Conservation (phyloP, 2,329 filamentous ascomycete genomes). For the Alternaria gansuensis region DNA sequence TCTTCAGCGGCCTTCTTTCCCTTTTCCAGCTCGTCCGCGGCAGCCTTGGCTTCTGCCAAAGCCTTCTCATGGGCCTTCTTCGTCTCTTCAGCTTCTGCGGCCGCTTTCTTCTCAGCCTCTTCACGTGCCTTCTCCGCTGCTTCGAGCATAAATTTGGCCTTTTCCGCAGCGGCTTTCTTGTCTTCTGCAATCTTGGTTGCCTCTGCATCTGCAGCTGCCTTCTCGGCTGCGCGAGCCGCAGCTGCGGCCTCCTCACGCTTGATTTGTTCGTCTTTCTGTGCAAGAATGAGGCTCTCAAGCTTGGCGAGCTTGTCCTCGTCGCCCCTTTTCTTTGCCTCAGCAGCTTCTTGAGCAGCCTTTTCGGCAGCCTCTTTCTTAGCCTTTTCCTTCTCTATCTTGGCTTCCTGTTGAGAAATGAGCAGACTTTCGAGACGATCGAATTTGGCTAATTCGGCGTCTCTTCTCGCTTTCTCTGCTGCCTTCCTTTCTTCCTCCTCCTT, state of each 20-base stretch:
- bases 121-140: conserved; percentile 46
- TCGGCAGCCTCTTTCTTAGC: conserved; percentile 47
- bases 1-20: conserved; percentile 60
- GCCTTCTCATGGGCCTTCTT: conserved; percentile 59
- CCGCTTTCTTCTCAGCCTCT: conserved; percentile 45
- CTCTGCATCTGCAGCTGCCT: conserved; percentile 59
- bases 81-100: conserved; percentile 46
- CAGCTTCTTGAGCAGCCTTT: conserved; percentile 41
- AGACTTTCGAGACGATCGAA: conserved; percentile 51
- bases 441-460: conserved; percentile 48
- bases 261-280: conserved; percentile 54
- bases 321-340: conserved; percentile 47
- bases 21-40: conserved; percentile 56
- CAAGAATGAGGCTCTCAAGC: conserved; percentile 54
- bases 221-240: conserved; percentile 50
- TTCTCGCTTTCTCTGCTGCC: conserved; percentile 40
- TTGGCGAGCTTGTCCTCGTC: conserved; percentile 48
- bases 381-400: conserved; percentile 49
- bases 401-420: conserved; percentile 49
- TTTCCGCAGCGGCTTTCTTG: conserved; percentile 52
- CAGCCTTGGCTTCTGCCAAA: conserved; percentile 56
- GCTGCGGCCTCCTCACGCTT: conserved; percentile 49
- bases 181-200: conserved; percentile 63
- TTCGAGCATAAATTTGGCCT: conserved; percentile 39
- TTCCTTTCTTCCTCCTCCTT: conserved; percentile 45